Base-by-base conservation (phyloP, 306 rosid genomes). In the Canavalia gladiata region DNA sequence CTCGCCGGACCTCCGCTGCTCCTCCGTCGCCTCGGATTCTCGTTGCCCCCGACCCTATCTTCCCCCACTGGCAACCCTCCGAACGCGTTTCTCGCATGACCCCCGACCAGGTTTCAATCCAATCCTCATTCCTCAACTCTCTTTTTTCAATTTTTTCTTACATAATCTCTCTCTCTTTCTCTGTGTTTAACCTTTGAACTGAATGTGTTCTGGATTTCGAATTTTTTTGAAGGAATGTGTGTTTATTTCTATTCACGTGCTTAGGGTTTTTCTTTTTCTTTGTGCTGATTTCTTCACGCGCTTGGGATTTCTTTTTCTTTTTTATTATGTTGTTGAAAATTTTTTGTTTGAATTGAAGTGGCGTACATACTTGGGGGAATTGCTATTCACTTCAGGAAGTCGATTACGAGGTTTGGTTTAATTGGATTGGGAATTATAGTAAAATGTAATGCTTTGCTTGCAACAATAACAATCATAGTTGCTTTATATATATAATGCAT, bases 71-170 rank as follows among this genome's bases (percentile, higher is more conserved):
- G 97, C 90, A 84, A 72, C 97, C 97, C 8, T 93, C 97, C 45
- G 89, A 93, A 37, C 97, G 97, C 74, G 97, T 86, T 85, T 91
- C 92, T 8, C 88, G 94, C 52, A 88, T 93, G 94, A 88, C 64
- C 68, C 89, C 92, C 4, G 84, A 88, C 31, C 92, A 87, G 97
- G 97, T 93, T 50, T 73, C 74, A 13, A 29, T 29, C 59, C 83
- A 59, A 8, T 31, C 56, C 46, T 29, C 51, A 29, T 68, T 72
- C 8, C 4, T 37, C 41, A 37, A 37, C 41, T 31, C 74, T 10
- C 8, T 18, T 41, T 4, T 71, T 30, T 8, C 49, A 3, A 57
- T 60, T 81, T 55, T 12, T 1, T 58, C 4, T 29, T 28, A 1
- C 5, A 6, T 5, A 8, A 41, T 2, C 55, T 34, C 37, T 2